Evolutionary conservation across 345 rosid genomes (phyloP).

Genomic region (Eutrema yunnanense): DNA sequence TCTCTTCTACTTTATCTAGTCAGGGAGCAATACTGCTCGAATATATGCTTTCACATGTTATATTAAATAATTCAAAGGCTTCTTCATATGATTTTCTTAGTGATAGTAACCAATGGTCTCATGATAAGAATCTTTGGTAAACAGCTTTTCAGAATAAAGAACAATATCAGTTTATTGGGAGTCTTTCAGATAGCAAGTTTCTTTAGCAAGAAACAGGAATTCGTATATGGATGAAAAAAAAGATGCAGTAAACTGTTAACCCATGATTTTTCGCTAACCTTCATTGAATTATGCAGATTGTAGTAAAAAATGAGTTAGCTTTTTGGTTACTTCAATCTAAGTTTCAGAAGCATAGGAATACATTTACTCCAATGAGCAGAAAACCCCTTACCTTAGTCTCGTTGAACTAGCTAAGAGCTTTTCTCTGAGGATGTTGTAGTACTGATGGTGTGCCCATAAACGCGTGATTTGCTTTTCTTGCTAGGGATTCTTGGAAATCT

Average conservation of each 20-base stretch:
- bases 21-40: conserved; percentile 30
- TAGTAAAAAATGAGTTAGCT: background rate
- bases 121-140: conserved; percentile 19
- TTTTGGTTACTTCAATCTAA: background rate
- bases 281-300: background rate
- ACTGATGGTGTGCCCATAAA: background rate
- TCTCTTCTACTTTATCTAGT: conserved; percentile 33
- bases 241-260: background rate
- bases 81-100: background rate
- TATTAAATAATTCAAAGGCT: background rate
- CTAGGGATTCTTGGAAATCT: background rate
- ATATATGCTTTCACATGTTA: conserved; percentile 25
- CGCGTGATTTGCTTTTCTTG: background rate
- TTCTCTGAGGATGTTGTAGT: background rate
- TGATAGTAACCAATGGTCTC: conserved; percentile 16
- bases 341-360: background rate
- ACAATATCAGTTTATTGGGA: conserved; percentile 12
- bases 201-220: background rate
- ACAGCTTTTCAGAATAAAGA: conserved; percentile 15
- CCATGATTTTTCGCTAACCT: background rate
- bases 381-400: background rate
- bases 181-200: conserved; percentile 5
- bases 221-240: background rate
- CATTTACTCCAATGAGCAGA: background rate
- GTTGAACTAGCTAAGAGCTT: conserved; percentile 15